Percentiles rank a stretch among this genome's conserved stretches.
Conservation (phyloP, 2,329 filamentous ascomycete species). For the Venturia carpophila region DNA sequence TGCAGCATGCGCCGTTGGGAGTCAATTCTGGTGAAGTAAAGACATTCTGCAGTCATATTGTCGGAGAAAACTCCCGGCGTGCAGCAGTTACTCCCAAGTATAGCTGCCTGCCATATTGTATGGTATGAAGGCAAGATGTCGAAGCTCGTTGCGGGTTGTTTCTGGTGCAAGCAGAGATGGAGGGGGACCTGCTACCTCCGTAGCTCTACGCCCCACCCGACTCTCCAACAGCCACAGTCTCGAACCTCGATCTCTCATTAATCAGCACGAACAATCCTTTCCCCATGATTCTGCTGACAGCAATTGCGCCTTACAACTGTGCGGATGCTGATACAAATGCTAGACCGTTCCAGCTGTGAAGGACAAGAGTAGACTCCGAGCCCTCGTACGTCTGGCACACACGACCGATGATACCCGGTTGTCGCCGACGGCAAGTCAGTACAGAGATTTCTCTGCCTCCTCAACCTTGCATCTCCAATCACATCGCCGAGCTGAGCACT, state of each 20-base stretch:
- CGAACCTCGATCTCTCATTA: not conserved
- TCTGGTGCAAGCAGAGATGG: not conserved
- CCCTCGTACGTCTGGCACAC: not conserved
- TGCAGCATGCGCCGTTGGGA: not conserved
- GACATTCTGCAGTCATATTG: not conserved
- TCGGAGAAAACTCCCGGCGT: not conserved
- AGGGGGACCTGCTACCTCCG: too few relatives aligned
- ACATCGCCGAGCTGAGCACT: not conserved
- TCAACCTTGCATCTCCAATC: not conserved
- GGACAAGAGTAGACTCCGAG: too few relatives aligned
- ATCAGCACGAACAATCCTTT: not conserved
- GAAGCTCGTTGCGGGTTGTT: not conserved
- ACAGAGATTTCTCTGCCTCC: not conserved
- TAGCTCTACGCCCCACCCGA: constrained; percentile 3
- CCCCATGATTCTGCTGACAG: not conserved
- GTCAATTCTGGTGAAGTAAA: not conserved
- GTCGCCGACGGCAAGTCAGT: not conserved
- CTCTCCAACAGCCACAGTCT: not conserved
- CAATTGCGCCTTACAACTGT: not conserved
- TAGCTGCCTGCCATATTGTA: not conserved
- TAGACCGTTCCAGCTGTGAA: not conserved
- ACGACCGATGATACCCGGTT: not conserved
- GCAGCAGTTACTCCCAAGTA: not conserved
- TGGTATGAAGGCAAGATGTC: not conserved
- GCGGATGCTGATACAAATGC: not conserved